Base-by-base conservation (phyloP, 345 rosid species). In the Noccaea caerulescens region DNA sequence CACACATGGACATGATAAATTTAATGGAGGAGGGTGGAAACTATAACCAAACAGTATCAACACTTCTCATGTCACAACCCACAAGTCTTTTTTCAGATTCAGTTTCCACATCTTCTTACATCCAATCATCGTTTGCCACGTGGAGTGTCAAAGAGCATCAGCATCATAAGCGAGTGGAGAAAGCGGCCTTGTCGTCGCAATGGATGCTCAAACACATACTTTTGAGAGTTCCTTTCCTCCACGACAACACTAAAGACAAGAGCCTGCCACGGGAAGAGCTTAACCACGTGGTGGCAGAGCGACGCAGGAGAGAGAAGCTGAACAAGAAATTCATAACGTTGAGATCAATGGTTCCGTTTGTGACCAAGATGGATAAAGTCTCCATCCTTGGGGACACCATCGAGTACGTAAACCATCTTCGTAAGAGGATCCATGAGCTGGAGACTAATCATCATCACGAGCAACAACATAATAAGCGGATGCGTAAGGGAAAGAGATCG, bases 281-380 rank as follows among this genome's bases (percentile, higher is more conserved):
- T 16, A 95, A 85, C 78, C 99, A 95, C 45, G 97, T 90, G 27
- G 81, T 90, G 16, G 98, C 99, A 0, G 98, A 95, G 83, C 84
- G 99, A 33, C 93, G 98, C 27, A 86, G 99, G 2, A 84, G 98
- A 0, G 98, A 92, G 84, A 95, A 95, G 79, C 86, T 95, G 3
- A 95, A 95, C 56, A 92, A 95, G 84, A 75, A 95, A 74, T 95
- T 95, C 75, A 79, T 86, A 30, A 82, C 88, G 2, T 44, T 95
- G 41, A 75, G 98, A 70, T 90, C 99, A 4, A 73, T 95, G 14
- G 97, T 92, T 58, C 99, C 99, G 10, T 92, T 92, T 68, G 97
- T 95, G 42, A 92, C 98, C 9, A 92, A 95, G 71, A 90, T 95
- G 98, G 99, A 95, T 81, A 95, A 95, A 83, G 97, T 92, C 4